Percentiles rank a stretch among this genome's conserved stretches.
phyloP scores from a whole-genome alignment of 768 basidiomycete genomes.

The Neoboletus magnificus region DNA sequence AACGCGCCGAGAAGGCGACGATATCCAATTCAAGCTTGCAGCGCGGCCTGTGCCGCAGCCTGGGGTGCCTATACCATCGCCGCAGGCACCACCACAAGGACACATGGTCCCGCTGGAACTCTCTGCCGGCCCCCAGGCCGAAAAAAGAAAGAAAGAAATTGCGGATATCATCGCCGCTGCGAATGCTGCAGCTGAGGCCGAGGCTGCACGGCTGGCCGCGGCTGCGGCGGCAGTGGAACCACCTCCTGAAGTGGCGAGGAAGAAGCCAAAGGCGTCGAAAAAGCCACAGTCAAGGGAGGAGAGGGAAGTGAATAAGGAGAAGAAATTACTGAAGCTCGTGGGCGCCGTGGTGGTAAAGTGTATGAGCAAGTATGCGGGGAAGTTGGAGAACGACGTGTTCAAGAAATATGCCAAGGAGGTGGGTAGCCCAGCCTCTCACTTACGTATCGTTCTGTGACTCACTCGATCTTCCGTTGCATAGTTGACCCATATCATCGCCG shows the following conservation, averaged over 20 bases:
- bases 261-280: slow-evolving; percentile 29
- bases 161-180: slow-evolving; percentile 43
- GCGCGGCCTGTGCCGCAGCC: neutral
- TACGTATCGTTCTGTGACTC: neutral
- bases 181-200: slow-evolving; percentile 34
- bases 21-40: slow-evolving; percentile 19
- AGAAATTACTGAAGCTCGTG: slow-evolving; percentile 76
- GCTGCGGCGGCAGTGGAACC: slow-evolving; percentile 10
- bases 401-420: slow-evolving; percentile 97
- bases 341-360: slow-evolving; percentile 87
- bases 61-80: neutral
- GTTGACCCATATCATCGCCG: slow-evolving; percentile 84
- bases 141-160: slow-evolving; percentile 27
- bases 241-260: slow-evolving; percentile 17
- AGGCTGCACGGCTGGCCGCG: slow-evolving; percentile 30
- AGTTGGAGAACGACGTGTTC: slow-evolving; percentile 77
- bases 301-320: slow-evolving; percentile 73
- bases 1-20: slow-evolving; percentile 28
- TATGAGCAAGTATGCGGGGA: slow-evolving; percentile 84
- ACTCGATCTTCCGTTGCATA: slow-evolving; percentile 29
- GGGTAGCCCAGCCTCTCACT: neutral
- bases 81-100: neutral
- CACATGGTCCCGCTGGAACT: neutral
- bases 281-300: slow-evolving; percentile 52
- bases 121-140: neutral